Evolutionary conservation across 2,329 filamentous ascomycete genomes (phyloP), one percentile per base, ranked within the genome.

Genomic region (Aspergillus niger): DNA sequence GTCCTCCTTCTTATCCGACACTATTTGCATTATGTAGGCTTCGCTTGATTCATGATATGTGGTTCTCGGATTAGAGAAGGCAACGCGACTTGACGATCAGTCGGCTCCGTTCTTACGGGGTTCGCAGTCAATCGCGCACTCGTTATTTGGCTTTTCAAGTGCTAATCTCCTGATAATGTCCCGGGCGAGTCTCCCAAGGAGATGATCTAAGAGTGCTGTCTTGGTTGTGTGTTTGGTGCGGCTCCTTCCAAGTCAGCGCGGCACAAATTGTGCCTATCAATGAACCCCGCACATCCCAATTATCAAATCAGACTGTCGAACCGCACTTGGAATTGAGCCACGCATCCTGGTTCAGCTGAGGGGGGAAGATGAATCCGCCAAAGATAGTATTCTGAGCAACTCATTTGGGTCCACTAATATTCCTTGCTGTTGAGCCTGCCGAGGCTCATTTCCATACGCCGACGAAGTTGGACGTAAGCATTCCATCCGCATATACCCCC

Each of bases 221-320:
- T 11, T 44, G 6, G 41, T 44, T 22, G 17, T 13, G 20, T 22
- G 41, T 44, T 44, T 24, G 41, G 47, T 50, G 47, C 47, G 47
- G 47, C 47, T 50, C 47, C 47, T 32, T 50, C 47, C 47, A 32
- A 50, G 47, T 17, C 47, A 50, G 47, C 47, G 47, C 47, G 26
- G 24, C 47, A 26, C 26, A 50, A 28, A 32, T 17, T 17, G 8
- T 50, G 24, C 24, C 47, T 50, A 50, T 50, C 47, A 50, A 22
- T 5, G 24, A 50, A 50, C 26, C 47, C 47, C 47, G 47, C 47
- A 50, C 47, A 17, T n/a, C 24, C 32, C 47, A 30, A 6, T 11
- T 7, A 20, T 17, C 47, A 50, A 50, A 50, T 50, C 47, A 50
- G 32, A 30, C 26, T 8, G 26, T 50, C 26, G 47, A 50, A 11